phyloP scores from a whole-genome alignment of 2,329 filamentous ascomycete genomes.

The Penicillium sp. region DNA sequence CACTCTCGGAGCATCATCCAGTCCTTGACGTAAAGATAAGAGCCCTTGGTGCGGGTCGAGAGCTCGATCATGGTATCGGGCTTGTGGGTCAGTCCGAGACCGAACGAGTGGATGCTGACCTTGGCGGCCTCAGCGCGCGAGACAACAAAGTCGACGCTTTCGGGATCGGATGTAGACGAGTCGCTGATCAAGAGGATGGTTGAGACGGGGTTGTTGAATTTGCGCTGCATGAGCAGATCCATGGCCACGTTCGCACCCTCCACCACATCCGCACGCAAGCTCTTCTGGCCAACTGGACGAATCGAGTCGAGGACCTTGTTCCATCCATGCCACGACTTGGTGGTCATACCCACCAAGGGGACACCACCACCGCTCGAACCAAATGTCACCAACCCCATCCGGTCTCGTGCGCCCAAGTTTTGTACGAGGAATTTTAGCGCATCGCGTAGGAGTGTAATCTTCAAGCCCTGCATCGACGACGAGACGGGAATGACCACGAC shows the following conservation, averaged over 20 bases:
- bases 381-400: conserved; percentile 97
- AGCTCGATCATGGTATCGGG: conserved; percentile 98
- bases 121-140: conserved; percentile 96
- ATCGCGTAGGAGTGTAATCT: conserved; percentile 91
- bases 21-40: conserved; percentile 97
- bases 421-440: conserved; percentile 89
- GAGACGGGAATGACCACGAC: conserved; percentile 97
- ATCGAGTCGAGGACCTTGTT: conserved; percentile 81
- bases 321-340: conserved; percentile 93
- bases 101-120: conserved; percentile 95
- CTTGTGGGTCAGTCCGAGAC: conserved; percentile 94
- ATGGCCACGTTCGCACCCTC: conserved; percentile 98
- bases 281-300: conserved; percentile 93
- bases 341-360: conserved; percentile 96
- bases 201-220: conserved; percentile 91
- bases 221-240: conserved; percentile 97
- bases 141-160: conserved; percentile 97
- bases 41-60: conserved; percentile 91
- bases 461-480: conserved; percentile 98
- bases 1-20: conserved; percentile 99
- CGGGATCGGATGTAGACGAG: conserved; percentile 88
- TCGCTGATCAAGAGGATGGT: conserved; percentile 97
- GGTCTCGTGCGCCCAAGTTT: conserved; percentile 85
- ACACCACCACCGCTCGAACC: conserved; percentile 92
- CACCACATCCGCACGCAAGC: conserved; percentile 91